A percentile compares a stretch with the other conserved stretches of the same genome.
phyloP scores from a whole-genome alignment of 2,329 filamentous ascomycete species.

The Talaromyces verruculosus region DNA sequence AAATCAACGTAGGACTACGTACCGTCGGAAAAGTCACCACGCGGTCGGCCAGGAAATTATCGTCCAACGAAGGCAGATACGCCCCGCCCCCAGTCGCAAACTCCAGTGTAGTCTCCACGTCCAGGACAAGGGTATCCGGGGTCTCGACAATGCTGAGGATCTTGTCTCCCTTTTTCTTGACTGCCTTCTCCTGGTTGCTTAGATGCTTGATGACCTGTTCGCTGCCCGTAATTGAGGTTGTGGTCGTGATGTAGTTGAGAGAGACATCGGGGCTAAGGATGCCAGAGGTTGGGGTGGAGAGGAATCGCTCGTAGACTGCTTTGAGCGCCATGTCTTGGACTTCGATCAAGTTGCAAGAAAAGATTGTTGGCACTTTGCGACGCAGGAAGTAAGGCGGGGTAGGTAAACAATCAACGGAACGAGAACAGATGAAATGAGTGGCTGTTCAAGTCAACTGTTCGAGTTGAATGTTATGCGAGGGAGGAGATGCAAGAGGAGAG shows the following conservation, averaged over 20 bases:
- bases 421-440: slow-evolving; percentile 7
- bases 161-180: slow-evolving; percentile 81
- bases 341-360: background rate
- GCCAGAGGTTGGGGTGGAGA: slow-evolving; percentile 64
- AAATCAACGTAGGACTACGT: slow-evolving; percentile 41
- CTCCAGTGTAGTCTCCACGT: slow-evolving; percentile 79
- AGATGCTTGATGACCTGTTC: slow-evolving; percentile 83
- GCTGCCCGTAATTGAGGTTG: slow-evolving; percentile 68
- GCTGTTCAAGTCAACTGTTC: background rate
- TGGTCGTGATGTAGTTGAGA: slow-evolving; percentile 86
- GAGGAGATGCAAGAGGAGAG: slow-evolving; percentile 8
- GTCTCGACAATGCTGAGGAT: slow-evolving; percentile 73
- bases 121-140: slow-evolving; percentile 66
- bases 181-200: slow-evolving; percentile 64
- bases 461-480: background rate
- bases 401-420: slow-evolving; percentile 20
- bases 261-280: slow-evolving; percentile 65
- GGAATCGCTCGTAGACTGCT: slow-evolving; percentile 68
- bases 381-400: slow-evolving; percentile 1
- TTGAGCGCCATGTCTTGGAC: slow-evolving; percentile 39
- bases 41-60: slow-evolving; percentile 88
- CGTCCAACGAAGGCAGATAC: slow-evolving; percentile 85
- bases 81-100: slow-evolving; percentile 78
- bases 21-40: slow-evolving; percentile 79
- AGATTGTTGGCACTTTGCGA: background rate